These are phyloP conservation scores for Kodamaea leandrae DNA, from an alignment of 805 yeast genomes.

Conservation along the genomic window DNA sequence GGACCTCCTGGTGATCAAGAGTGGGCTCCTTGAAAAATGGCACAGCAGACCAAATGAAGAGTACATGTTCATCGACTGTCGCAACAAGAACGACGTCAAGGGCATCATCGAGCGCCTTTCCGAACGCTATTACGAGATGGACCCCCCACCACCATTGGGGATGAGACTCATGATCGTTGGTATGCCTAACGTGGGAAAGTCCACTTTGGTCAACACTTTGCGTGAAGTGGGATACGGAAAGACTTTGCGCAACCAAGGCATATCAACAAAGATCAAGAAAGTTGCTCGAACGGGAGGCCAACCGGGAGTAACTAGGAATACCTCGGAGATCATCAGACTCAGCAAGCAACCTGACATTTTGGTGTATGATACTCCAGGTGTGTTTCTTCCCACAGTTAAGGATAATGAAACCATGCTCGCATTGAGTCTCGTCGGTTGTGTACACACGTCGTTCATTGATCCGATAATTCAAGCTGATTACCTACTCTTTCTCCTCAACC, in stretches of 20 bases:
- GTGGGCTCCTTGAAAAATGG: slow-evolving; percentile 32
- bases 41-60: slow-evolving; percentile 29
- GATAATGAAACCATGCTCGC: slow-evolving; percentile 69
- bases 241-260: slow-evolving; percentile 16
- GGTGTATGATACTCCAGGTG: slow-evolving; percentile 91
- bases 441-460: slow-evolving; percentile 66
- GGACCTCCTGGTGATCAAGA: slow-evolving; percentile 54
- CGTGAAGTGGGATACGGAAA: slow-evolving; percentile 43
- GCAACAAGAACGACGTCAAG: slow-evolving; percentile 48
- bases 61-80: slow-evolving; percentile 55
- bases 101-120: slow-evolving; percentile 50
- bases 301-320: slow-evolving; percentile 85
- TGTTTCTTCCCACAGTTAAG: slow-evolving; percentile 72
- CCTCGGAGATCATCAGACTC: slow-evolving; percentile 73
- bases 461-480: slow-evolving; percentile 87
- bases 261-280: slow-evolving; percentile 43
- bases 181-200: slow-evolving; percentile 98
- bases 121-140: slow-evolving; percentile 42
- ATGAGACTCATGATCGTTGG: slow-evolving; percentile 76
- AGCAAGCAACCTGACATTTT: slow-evolving; percentile 59
- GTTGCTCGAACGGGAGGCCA: slow-evolving; percentile 83
- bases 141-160: slow-evolving; percentile 82
- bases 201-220: slow-evolving; percentile 76
- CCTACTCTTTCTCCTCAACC: slow-evolving; percentile 68
- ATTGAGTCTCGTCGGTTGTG: slow-evolving; percentile 71